Evolutionary conservation across 169 alveolate species (phyloP), one percentile per base, ranked within the genome.

Genomic region (Cryptosporidium viatorum): DNA sequence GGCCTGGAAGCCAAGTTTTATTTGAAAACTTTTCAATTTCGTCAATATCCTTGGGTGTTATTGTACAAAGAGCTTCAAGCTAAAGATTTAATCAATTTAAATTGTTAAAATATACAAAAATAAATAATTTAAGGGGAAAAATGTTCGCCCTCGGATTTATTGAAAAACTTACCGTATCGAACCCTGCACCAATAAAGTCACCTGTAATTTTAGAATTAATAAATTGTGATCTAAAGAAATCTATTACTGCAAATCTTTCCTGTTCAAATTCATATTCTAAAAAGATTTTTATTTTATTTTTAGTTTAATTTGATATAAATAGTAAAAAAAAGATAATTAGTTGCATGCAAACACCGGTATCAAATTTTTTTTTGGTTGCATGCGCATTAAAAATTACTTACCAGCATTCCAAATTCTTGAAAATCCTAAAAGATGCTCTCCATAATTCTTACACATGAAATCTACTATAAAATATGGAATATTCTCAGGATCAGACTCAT

Each of bases 381-480:
- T 65, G 50, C 71, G 16, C 5, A 3, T 5, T n/a, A 41, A 0
- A 41, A 21, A 21, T 39, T 26, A 80, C 73, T 48, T 60, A 80
- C 87, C 87, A 41, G 52, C 31, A 80, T 80, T 80, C 87, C 87
- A 80, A 18, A 80, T 80, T 59, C 75, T 80, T 41, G 87, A 37
- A 26, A 80, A 80, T 3, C 87, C 87, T 23, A 37, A 41, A 41
- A 80, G 87, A 43, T 80, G 75, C 16, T 80, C 87, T 43, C 87
- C 87, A 39, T 80, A 80, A 31, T 80, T 80, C 52, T 80, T 80
- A 60, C 87, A 80, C 52, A 80, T 59, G 31, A 80, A 80, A 80
- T 80, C 87, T 33, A 80, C 87, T 60, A 80, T 80, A 65, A 80
- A 80, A 45, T 80, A 80, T n/a, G 87, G 87, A n/a, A 80, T 80